Evolutionary conservation across 805 yeast species (phyloP), one percentile per base, ranked within the genome.

Genomic region (Danielia oregonensis): DNA sequence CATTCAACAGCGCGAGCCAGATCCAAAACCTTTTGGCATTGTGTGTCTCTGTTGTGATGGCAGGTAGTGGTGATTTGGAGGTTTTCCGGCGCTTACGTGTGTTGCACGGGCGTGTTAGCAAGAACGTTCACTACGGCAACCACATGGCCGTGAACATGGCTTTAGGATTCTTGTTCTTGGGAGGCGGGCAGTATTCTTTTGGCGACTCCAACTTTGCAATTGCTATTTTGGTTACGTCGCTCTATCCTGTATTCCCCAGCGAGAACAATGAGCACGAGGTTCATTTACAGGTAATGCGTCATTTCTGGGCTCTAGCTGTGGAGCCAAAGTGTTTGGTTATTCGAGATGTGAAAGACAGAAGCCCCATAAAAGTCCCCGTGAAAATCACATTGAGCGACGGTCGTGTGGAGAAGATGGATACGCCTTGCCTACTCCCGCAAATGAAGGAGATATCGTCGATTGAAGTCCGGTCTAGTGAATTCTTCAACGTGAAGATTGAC

Each of bases 141-240:
- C 85, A 76, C 49, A 77, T 84, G 78, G 85, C 89, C 0, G 68
- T 80, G 2, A 86, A 85, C 48, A 73, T 86, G 66, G 85, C 95
- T 0, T 59, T 93, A 24, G 99, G 99, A 2, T 78, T 91, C 48
- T 63, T 91, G 35, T 89, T 91, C 52, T 57, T 93, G 24, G 96
- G 96, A 0, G 93, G 96, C 2, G 96, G 97, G 0, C 96, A 87
- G 54, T 87, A 78, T 56, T 88, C 95, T 0, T 74, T 93, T 38
- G 70, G 76, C 24, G 72, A 69, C 12, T 74, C 83, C 3, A 72
- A 76, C 36, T 65, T 82, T 49, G 77, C 86, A 2, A 63, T 80
- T 35, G 95, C 89, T 0, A 57, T 82, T 3, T 67, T 93, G 47
- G 61, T 87, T 1, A 73, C 86, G 0, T 72, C 96, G 0, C 65